phyloP scores from a whole-genome alignment of 2,329 filamentous ascomycete species.

The Xylaria sp. region DNA sequence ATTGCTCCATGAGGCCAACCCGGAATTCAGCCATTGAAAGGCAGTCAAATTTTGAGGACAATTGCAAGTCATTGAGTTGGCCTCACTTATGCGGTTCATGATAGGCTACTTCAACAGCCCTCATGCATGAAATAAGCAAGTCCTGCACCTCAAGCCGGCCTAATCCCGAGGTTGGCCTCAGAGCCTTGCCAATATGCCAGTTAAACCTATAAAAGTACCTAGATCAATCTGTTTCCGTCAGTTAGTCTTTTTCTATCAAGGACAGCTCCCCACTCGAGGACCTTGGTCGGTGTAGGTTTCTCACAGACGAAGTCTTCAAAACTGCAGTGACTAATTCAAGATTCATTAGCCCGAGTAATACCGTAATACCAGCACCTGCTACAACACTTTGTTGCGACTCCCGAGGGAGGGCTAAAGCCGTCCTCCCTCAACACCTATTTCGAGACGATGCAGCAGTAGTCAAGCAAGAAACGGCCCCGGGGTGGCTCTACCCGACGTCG shows the following conservation, averaged over 20 bases:
- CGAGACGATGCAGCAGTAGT: constrained; percentile 21
- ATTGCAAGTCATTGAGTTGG: not conserved
- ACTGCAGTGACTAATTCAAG: not conserved
- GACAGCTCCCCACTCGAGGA: not conserved
- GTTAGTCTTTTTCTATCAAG: not conserved
- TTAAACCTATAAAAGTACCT: not conserved
- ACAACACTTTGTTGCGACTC: constrained; percentile 4
- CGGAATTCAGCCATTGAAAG: not conserved
- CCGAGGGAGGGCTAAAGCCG: constrained; percentile 15
- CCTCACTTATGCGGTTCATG: not conserved
- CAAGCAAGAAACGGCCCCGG: constrained; percentile 11
- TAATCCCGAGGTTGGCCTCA: not conserved
- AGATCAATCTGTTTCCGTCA: not conserved
- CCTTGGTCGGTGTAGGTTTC: not conserved
- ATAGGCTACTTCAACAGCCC: not conserved
- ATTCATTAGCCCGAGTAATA: not conserved
- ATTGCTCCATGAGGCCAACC: not conserved
- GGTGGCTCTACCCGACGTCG: not conserved
- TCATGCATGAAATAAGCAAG: not conserved
- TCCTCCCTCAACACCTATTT: constrained; percentile 23
- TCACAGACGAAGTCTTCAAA: not conserved
- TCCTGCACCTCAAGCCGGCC: not conserved
- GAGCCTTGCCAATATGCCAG: not conserved
- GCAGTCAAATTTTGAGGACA: not conserved
- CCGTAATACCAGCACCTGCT: not conserved